Evolutionary conservation across 495 filamentous ascomycete genomes (phyloP).

Genomic region (Coniosporium apollinis): DNA sequence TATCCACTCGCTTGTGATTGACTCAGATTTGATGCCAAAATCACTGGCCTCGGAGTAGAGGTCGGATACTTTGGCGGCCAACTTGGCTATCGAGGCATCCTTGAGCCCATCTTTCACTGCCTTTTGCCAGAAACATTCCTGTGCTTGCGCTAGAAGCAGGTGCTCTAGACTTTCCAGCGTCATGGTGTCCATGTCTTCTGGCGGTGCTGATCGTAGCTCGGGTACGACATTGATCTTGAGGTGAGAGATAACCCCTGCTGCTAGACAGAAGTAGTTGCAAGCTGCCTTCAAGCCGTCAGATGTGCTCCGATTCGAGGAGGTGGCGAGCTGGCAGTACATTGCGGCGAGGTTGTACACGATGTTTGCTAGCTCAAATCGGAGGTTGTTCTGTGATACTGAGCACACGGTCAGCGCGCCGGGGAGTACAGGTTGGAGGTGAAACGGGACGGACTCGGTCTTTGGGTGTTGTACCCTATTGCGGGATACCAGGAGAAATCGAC

Average conservation of each 20-base stretch:
- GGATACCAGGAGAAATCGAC: conserved; percentile 94
- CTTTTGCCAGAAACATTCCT: conserved; percentile 97
- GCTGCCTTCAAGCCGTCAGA: conserved; percentile 73
- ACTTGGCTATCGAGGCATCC: conserved; percentile 75
- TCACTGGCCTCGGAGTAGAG: conserved; percentile 76
- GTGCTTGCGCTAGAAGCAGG: conserved; percentile 75
- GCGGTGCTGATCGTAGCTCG: conserved; percentile 68
- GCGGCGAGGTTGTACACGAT: conserved; percentile 84
- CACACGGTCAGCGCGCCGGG: conserved; percentile 1
- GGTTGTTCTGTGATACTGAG: conserved; percentile 65
- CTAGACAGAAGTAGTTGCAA: conserved; percentile 79
- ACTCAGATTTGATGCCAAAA: conserved; percentile 69
- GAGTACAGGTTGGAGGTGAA: background rate
- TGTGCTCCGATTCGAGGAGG: conserved; percentile 62
- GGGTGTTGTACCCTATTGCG: conserved; percentile 75
- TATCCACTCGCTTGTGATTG: conserved; percentile 89
- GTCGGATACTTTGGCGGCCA: conserved; percentile 85
- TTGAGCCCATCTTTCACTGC: conserved; percentile 89
- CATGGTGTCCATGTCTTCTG: conserved; percentile 88
- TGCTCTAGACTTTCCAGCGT: conserved; percentile 72
- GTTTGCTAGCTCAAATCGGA: conserved; percentile 90
- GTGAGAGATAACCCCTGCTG: conserved; percentile 69
- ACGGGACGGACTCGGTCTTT: conserved; percentile 39
- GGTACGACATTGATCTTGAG: conserved; percentile 66
- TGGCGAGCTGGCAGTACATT: conserved; percentile 82